Evolutionary conservation across 2,329 filamentous ascomycete species (phyloP), one percentile per base, ranked within the genome.

Genomic region (Fusarium compactum): DNA sequence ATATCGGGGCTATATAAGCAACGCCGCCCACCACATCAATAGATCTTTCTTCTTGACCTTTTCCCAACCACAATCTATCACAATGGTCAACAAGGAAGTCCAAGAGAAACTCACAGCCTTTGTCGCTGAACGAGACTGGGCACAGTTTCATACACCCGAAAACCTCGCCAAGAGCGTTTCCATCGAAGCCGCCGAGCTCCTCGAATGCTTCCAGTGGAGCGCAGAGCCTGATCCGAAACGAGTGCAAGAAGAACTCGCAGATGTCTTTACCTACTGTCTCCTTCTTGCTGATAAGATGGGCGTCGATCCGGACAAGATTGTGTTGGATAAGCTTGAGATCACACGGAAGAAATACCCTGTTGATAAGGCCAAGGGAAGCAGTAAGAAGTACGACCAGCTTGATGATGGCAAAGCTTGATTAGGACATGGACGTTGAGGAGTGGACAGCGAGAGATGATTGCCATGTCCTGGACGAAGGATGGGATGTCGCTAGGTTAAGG

Each of bases 101-200:
- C 50, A 52, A 20, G 24, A 52, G 1, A 40, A 41, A 9, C 50
- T 52, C 32, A 2, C 14, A 8, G 18, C 24, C 18, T 27, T 52
- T 41, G 50, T 52, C 3, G 32, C 50, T 11, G 50, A 52, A 24
- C 22, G 50, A 52, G 50, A 52, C 50, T 52, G 50, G 50, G 50
- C 50, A 10, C 47, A 51, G 6, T 51, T 51, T 5, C 47, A 51
- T 7, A 51, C 47, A 2, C 47, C 30, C 10, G 30, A 51, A 38
- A 51, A 51, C 30, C 47, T 51, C 22, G 47, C 47, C 8, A 52
- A 52, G 6, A 52, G 50, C 9, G 10, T 52, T n/a, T 24, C 32
- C 9, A 52, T 52, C 14, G 50, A 52, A 41, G 50, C 50, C 22
- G 50, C 22, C 20, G 50, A 52, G 7, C 50, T 52, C 6, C 24